Conservation (phyloP, 179 eudicot species). For the Beta corolliflora region DNA sequence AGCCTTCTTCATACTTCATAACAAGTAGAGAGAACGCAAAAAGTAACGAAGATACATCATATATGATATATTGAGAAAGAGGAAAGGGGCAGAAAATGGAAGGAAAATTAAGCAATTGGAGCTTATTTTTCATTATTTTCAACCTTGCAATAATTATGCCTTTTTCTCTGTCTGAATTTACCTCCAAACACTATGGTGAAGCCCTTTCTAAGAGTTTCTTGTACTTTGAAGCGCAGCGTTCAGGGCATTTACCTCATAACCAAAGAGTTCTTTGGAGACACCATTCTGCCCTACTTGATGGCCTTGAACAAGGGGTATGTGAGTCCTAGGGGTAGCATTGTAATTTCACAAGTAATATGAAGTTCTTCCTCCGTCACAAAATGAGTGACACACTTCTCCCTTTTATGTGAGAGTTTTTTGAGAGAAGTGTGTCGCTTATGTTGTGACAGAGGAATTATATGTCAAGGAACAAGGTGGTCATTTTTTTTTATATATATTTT, state of each 20-base stretch:
- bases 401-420: no score
- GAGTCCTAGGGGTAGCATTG: neutral
- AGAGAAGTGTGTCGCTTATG: no score
- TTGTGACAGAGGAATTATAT: no score
- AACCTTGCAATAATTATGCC: constrained; percentile 23
- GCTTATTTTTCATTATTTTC: neutral
- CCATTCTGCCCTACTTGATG: constrained; percentile 76
- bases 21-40: neutral
- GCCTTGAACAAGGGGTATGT: constrained; percentile 68
- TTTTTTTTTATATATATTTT: no score
- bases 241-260: constrained; percentile 70
- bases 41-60: no score
- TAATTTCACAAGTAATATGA: no score
- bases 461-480: no score
- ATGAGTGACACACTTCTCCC: no score
- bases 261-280: constrained; percentile 69
- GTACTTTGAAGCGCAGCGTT: constrained; percentile 79
- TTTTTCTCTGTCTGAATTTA: constrained; percentile 18
- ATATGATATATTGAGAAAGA: neutral
- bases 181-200: constrained; percentile 46
- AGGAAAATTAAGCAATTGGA: neutral
- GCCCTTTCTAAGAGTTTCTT: constrained; percentile 69
- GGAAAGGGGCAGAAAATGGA: neutral
- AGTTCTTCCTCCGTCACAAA: no score
- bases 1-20: no score